Conservation (phyloP, 2,329 filamentous ascomycete species). For the Fusarium sp. region DNA sequence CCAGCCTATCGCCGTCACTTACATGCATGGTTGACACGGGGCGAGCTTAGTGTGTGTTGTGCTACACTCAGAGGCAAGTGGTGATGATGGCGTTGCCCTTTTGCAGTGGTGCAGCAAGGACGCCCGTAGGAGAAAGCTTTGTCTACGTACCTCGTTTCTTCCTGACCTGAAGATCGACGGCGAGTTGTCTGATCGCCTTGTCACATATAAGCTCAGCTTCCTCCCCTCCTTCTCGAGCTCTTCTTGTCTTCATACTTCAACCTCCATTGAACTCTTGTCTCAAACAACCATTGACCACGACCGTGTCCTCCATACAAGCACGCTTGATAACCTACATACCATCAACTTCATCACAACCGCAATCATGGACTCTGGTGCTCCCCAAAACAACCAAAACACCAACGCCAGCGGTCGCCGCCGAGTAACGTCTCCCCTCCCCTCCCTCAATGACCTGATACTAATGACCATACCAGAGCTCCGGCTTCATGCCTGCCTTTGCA, state of each 20-base stretch:
- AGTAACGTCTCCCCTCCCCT: conserved; percentile 30
- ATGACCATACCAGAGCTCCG: conserved; percentile 53
- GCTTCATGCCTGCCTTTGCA: conserved; percentile 61
- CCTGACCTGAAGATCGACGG: conserved; percentile 21
- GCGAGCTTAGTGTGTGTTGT: not conserved
- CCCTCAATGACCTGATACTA: conserved; percentile 3
- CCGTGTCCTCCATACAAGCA: not conserved
- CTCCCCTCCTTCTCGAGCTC: not conserved
- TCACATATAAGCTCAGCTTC: conserved; percentile 26
- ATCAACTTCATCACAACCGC: not conserved
- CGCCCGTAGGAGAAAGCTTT: not conserved
- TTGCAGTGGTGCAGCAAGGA: conserved; percentile 2
- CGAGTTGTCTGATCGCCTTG: conserved; percentile 1
- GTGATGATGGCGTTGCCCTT: conserved; percentile 34
- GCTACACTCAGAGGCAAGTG: not conserved
- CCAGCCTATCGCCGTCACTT: conserved; percentile 17
- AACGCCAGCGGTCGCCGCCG: conserved; percentile 44
- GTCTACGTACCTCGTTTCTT: not conserved
- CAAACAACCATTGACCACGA: conserved; percentile 3
- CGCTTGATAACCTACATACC: not conserved
- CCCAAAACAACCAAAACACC: conserved; percentile 32
- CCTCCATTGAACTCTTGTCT: not conserved
- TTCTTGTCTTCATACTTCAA: not conserved
- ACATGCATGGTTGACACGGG: conserved; percentile 4
- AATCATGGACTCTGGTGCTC: conserved; percentile 48